Evolutionary conservation across 768 basidiomycete species (phyloP).

Genomic region (Mycena crocata): DNA sequence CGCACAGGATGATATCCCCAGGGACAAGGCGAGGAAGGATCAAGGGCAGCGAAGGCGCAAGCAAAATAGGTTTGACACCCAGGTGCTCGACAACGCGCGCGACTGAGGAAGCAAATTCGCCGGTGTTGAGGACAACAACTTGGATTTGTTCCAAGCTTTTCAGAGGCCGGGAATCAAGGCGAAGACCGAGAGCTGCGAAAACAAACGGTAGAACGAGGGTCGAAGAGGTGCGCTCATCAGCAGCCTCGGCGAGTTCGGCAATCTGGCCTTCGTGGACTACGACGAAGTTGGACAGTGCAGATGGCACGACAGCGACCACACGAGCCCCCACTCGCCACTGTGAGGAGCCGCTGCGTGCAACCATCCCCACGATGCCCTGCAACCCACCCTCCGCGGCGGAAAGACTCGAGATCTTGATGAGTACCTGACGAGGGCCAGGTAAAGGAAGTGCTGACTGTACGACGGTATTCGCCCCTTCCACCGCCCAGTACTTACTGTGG

Average conservation of each 20-base stretch:
- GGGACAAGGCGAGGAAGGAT: too few relatives aligned
- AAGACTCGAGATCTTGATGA: neutral
- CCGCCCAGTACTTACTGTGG: too few relatives aligned
- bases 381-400: neutral
- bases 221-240: neutral
- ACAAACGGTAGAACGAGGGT: neutral
- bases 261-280: slow-evolving; percentile 5
- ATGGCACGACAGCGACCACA: neutral
- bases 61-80: too few relatives aligned
- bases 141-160: neutral
- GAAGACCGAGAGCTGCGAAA: slow-evolving; percentile 3
- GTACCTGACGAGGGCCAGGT: neutral
- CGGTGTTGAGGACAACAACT: neutral
- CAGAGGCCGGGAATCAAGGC: neutral
- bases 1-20: too few relatives aligned
- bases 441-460: neutral
- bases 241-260: neutral
- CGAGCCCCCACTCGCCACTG: neutral
- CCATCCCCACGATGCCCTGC: neutral
- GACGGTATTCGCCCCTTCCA: neutral
- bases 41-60: too few relatives aligned
- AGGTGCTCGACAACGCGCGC: too few relatives aligned
- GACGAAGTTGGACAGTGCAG: neutral
- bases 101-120: too few relatives aligned
- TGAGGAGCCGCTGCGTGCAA: neutral